Base-by-base conservation (phyloP, 768 basidiomycete species). In the Tylopilus sp. region DNA sequence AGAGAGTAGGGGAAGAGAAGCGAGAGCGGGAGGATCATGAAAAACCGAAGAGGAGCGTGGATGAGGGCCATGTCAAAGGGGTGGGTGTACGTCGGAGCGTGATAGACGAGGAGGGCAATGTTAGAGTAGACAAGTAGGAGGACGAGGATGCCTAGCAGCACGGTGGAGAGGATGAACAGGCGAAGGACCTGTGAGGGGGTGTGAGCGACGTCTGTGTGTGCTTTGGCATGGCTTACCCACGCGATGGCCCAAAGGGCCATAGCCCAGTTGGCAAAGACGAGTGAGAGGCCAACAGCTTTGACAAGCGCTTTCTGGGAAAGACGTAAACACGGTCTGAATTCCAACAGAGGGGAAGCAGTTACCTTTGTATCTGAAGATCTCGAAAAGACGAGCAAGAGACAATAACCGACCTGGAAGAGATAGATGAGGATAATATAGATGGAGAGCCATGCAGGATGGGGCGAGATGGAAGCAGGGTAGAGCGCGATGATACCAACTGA, bases 1-100 rank as follows among this genome's bases (percentile, higher is more conserved):
- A 84, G 75, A 36, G 76, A 79, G 56, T 82, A 79, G 1, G 73
- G 68, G 53, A 83, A 76, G 55, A 80, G 63, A 40, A 81, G 49
- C 0, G 68, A 64, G 15, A 57, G 30, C 54, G 82, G 71, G 50
- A 88, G 81, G 75, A 87, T 43, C 80, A 81, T 59, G 66, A 78
- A 48, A 52, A 91, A 83, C 3, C 89, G 77, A 47, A 95, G 73
- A 0, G 95, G 95, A 0, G 89, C 88, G 58, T 97, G 94, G 50
- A 97, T 89, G 57, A 95, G 83, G 0, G 84, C 76, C 30, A 81
- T 82, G 66, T 94, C 91, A 36, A 95, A 67, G 0, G 90, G 91
- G 1, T 83, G 78, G 0, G 71, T 65, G 21, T 71, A 71, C 0
- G 73, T 78, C 0, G 86, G 86, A 0, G 76, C 68, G 42, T 87